phyloP scores from a whole-genome alignment of 2,329 filamentous ascomycete genomes.

The Trichoderma semiorbis region DNA sequence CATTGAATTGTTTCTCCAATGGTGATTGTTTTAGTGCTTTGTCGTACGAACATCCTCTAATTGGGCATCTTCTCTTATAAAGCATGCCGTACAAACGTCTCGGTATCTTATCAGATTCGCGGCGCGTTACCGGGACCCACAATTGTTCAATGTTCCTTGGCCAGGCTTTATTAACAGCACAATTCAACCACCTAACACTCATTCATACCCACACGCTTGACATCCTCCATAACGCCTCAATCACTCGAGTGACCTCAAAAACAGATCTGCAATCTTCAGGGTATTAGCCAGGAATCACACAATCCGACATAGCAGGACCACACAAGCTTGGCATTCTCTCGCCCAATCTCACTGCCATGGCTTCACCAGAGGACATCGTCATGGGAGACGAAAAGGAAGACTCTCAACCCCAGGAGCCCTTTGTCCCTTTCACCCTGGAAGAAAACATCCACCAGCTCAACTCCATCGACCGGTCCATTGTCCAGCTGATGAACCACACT shows the following conservation, averaged over 20 bases:
- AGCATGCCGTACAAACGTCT: neutral
- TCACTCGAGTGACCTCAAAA: neutral
- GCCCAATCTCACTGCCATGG: slow-evolving; percentile 26
- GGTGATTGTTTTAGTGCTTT: no score
- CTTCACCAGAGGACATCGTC: slow-evolving; percentile 30
- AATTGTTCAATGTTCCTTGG: neutral
- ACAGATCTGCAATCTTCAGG: neutral
- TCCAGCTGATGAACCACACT: slow-evolving; percentile 42
- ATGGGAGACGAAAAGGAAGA: slow-evolving; percentile 30
- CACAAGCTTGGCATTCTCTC: neutral
- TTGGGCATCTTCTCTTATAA: no score
- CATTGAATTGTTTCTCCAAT: neutral
- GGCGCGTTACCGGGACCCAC: slow-evolving; percentile 12
- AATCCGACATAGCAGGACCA: neutral
- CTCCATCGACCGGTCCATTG: slow-evolving; percentile 64
- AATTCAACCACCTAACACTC: neutral
- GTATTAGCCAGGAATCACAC: neutral
- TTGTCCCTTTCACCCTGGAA: slow-evolving; percentile 69
- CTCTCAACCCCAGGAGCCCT: slow-evolving; percentile 44
- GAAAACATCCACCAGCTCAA: slow-evolving; percentile 80
- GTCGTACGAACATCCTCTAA: no score
- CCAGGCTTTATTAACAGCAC: neutral
- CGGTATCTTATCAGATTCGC: neutral
- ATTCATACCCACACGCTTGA: neutral
- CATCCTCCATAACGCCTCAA: neutral